Conservation (phyloP, 2,329 filamentous ascomycete genomes). For the Botrytis fragariae region DNA sequence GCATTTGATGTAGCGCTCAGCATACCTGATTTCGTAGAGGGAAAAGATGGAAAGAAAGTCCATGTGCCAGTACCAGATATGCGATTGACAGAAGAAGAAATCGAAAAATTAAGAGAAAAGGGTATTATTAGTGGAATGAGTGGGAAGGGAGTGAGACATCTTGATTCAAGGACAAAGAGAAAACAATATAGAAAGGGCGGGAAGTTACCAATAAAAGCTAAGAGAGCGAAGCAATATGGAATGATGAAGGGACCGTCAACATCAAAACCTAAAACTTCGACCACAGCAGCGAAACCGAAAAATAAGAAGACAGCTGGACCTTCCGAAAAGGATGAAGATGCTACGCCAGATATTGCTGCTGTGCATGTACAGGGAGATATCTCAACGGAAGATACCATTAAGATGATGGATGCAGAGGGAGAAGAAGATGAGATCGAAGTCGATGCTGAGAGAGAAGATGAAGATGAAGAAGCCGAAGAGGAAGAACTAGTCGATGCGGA, state of each 20-base stretch:
- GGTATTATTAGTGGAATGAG: slow-evolving; percentile 18
- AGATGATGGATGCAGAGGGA: not conserved
- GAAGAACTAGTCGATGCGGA: slow-evolving; percentile 6
- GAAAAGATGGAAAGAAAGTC: slow-evolving; percentile 28
- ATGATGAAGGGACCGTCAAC: slow-evolving; percentile 19
- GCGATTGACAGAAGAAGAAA: slow-evolving; percentile 30
- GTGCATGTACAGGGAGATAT: not conserved
- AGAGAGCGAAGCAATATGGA: slow-evolving; percentile 10
- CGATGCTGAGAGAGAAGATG: not conserved
- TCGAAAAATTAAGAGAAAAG: slow-evolving; percentile 25
- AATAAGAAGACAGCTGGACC: not conserved
- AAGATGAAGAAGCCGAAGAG: slow-evolving; percentile 8
- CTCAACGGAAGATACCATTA: slow-evolving; percentile 2
- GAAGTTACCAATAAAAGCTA: slow-evolving; percentile 1
- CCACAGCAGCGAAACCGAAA: not conserved
- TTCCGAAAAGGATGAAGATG: not conserved
- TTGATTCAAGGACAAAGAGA: slow-evolving; percentile 22
- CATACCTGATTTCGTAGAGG: slow-evolving; percentile 36
- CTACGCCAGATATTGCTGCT: not conserved
- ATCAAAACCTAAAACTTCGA: slow-evolving; percentile 2
- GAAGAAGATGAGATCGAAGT: slow-evolving; percentile 5
- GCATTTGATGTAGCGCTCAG: slow-evolving; percentile 47
- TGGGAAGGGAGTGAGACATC: slow-evolving; percentile 21
- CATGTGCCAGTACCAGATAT: slow-evolving; percentile 35
- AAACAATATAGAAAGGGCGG: slow-evolving; percentile 20